Percentiles rank a stretch among this genome's conserved stretches.
Conservation (phyloP, 2,329 filamentous ascomycete genomes). For the Monilinia fructigena region DNA sequence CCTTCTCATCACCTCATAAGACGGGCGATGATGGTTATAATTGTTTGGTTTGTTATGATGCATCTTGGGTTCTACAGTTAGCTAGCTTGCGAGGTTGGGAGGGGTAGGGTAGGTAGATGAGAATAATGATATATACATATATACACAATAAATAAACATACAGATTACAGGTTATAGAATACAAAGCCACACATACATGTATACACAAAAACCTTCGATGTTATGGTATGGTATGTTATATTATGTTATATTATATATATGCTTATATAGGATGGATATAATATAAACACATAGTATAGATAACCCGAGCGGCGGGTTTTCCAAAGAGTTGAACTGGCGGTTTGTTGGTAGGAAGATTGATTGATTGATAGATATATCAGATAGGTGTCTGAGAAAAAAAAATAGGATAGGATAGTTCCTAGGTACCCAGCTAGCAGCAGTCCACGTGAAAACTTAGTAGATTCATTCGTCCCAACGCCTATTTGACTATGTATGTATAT, state of each 20-base stretch:
- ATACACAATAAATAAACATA: constrained; percentile 4
- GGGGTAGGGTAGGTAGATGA: constrained; percentile 6
- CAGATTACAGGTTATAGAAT: neutral
- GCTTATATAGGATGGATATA: too few relatives aligned
- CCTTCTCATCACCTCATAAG: neutral
- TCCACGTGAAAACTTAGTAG: neutral
- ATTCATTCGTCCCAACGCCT: neutral
- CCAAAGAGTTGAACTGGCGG: too few relatives aligned
- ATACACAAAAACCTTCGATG: neutral
- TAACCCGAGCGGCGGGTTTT: too few relatives aligned
- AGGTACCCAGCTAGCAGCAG: too few relatives aligned
- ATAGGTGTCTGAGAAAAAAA: too few relatives aligned
- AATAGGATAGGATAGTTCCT: too few relatives aligned
- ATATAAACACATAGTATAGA: too few relatives aligned
- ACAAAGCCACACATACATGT: neutral
- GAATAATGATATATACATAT: constrained; percentile 18
- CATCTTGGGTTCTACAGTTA: neutral
- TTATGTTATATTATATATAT: too few relatives aligned
- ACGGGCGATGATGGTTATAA: neutral
- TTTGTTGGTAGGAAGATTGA: too few relatives aligned
- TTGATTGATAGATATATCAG: too few relatives aligned
- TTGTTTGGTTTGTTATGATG: too few relatives aligned
- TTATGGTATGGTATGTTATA: neutral
- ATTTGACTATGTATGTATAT: neutral
- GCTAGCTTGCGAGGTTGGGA: too few relatives aligned